These are phyloP conservation scores for Amylostereum areolatum DNA, from an alignment of 1,284 basidiomycete genomes.

Conservation along the genomic window DNA sequence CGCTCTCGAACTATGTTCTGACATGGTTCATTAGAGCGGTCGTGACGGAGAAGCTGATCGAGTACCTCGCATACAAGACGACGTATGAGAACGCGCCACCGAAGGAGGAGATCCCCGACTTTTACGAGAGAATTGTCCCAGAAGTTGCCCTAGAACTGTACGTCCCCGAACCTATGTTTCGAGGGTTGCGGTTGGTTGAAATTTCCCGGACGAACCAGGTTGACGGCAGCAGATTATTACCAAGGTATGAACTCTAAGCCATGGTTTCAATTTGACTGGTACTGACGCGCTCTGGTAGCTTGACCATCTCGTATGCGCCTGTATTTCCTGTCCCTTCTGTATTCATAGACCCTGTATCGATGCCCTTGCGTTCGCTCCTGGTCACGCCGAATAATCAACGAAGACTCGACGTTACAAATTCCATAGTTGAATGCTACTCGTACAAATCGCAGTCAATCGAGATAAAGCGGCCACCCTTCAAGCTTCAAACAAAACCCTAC, in stretches of 20 bases:
- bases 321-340: too few relatives aligned
- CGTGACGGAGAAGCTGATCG: conserved; percentile 76
- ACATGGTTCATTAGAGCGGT: conserved; percentile 42
- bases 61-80: conserved; percentile 77
- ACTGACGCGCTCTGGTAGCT: too few relatives aligned
- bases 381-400: too few relatives aligned
- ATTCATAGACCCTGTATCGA: too few relatives aligned
- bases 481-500: too few relatives aligned
- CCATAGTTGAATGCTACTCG: too few relatives aligned
- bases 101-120: conserved; percentile 74
- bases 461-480: too few relatives aligned
- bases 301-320: background rate
- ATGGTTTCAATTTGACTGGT: background rate
- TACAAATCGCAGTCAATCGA: too few relatives aligned
- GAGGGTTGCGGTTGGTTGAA: background rate
- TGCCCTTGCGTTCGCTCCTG: too few relatives aligned
- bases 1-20: too few relatives aligned
- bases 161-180: conserved; percentile 23
- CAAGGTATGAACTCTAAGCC: conserved; percentile 38
- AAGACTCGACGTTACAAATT: too few relatives aligned
- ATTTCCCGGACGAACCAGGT: conserved; percentile 27
- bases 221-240: conserved; percentile 70
- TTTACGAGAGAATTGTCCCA: conserved; percentile 70
- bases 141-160: conserved; percentile 82
- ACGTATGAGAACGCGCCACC: conserved; percentile 52